Evolutionary conservation across 805 yeast species (phyloP), one percentile per base, ranked within the genome.

Genomic region (Spathaspora sp.): DNA sequence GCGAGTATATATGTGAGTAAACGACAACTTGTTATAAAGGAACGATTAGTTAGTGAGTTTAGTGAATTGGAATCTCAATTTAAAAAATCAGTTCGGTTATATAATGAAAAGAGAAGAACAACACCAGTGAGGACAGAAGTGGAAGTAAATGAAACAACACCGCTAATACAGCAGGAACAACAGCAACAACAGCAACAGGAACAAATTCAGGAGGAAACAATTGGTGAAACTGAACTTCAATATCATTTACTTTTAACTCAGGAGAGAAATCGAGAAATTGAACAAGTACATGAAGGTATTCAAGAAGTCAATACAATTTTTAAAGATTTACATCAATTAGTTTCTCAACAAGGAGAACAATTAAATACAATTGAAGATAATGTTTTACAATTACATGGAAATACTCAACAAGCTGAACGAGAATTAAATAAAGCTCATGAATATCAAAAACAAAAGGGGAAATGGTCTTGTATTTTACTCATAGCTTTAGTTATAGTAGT

Each of bases 301-400:
- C 80, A 77, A 49, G 97, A 92, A 57, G 89, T 92, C 42, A 91
- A 92, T 65, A 78, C 90, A 9, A 91, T 92, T 3, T 91, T 90
- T 65, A 83, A 83, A 57, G 96, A 91, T 60, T 67, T 92, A 51
- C 90, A 91, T 14, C 78, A 82, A 39, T 70, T 92, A 59, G 94
- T 92, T 1, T 75, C 78, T 49, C 92, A 89, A 65, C 97, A 92
- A 64, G 97, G 96, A 5, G 84, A 80, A 29, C 91, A 88, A 57
- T 77, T 92, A 16, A 96, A 90, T 61, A 82, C 91, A 0, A 82
- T 92, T 16, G 97, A 90, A 62, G 89, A 86, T 55, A 90, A 90
- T 66, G 75, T 92, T 44, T 69, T 83, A 23, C 81, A 78, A 45
- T 72, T 86, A 53, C 81, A 85, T 5, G 77, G 73, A 19, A 86